Evolutionary conservation across 2,329 filamentous ascomycete genomes (phyloP), one percentile per base, ranked within the genome.

Genomic region (Catunica adiposa): DNA sequence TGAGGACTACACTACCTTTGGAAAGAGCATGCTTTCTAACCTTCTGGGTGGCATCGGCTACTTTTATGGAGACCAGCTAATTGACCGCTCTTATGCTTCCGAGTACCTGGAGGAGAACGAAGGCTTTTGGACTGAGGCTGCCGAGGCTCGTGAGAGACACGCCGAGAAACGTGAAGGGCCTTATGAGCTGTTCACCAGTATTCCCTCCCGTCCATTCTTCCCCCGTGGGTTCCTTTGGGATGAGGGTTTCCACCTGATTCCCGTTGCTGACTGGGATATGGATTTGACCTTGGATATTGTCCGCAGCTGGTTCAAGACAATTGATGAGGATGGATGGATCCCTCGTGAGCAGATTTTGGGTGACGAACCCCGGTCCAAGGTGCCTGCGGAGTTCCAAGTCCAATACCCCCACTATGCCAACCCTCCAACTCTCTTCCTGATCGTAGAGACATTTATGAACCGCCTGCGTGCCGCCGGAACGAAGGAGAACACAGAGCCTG

Each of bases 381-480:
- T 98, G 1, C 92, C 92, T 0, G 68, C 75, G 3, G 89, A 97
- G 68, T 98, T 98, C 67, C 89, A 94, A 63, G 79, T 89, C 14
- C 92, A 97, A 65, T 97, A 97, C 65, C 90, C 92, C 23, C 89
- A 97, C 67, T 96, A 96, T 64, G 92, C 92, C 53, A 98, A 98
- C 68, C 92, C 92, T 0, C 92, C 92, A 0, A 97, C 92, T 0
- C 76, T 97, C 1, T 96, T 95, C 70, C 81, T 97, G 65, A 82
- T 92, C 59, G 74, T 98, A 15, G 87, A 94, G 61, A 77, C 77
- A 8, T 89, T 96, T 64, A 79, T 94, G 64, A 83, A 88, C 65
- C 89, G 86, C 66, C 75, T 94, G 37, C 77, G 81, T 57, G 51
- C 55, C 37, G 47, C 26, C 26, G 55, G 44, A 29, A 57, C 57